Evolutionary conservation across 2,329 filamentous ascomycete genomes (phyloP).

Genomic region (Colletotrichum tofieldiae): DNA sequence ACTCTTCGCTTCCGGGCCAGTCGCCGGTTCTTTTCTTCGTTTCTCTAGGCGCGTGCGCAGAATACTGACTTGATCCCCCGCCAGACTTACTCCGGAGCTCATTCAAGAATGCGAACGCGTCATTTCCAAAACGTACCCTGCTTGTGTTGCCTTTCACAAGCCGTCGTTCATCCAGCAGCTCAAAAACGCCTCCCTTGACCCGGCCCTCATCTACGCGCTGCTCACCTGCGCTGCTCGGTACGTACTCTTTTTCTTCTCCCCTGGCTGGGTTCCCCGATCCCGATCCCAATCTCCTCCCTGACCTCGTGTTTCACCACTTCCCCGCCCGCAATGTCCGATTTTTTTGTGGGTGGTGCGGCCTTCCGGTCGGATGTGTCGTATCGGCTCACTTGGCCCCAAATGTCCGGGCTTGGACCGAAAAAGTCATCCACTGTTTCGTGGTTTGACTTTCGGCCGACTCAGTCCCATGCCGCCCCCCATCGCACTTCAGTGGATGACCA

Average conservation of each 20-base stretch:
- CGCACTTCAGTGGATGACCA: background rate
- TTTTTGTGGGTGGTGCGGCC: slow-evolving; percentile 42
- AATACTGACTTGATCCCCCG: slow-evolving; percentile 28
- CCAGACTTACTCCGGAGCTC: slow-evolving; percentile 69
- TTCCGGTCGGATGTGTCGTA: slow-evolving; percentile 36
- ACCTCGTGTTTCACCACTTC: slow-evolving; percentile 44
- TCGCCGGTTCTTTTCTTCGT: slow-evolving; percentile 22
- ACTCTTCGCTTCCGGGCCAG: slow-evolving; percentile 34
- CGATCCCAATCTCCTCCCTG: slow-evolving; percentile 44
- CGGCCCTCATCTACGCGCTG: slow-evolving; percentile 71
- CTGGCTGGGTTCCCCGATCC: background rate
- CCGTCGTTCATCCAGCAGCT: slow-evolving; percentile 74
- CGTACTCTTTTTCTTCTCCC: slow-evolving; percentile 48
- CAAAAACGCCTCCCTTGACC: slow-evolving; percentile 69
- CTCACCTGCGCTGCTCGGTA: slow-evolving; percentile 73
- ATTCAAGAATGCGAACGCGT: slow-evolving; percentile 73
- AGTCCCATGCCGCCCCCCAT: slow-evolving; percentile 2
- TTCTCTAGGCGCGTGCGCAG: slow-evolving; percentile 3
- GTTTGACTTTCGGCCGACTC: slow-evolving; percentile 34
- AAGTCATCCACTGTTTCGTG: background rate
- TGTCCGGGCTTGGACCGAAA: slow-evolving; percentile 37
- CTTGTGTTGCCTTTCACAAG: slow-evolving; percentile 76
- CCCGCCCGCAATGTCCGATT: slow-evolving; percentile 44
- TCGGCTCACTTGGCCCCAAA: slow-evolving; percentile 34
- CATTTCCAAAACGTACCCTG: slow-evolving; percentile 73